Percentiles rank a stretch among this genome's conserved stretches.
Conservation (phyloP, 768 basidiomycete species). For the Inosperma sp. region DNA sequence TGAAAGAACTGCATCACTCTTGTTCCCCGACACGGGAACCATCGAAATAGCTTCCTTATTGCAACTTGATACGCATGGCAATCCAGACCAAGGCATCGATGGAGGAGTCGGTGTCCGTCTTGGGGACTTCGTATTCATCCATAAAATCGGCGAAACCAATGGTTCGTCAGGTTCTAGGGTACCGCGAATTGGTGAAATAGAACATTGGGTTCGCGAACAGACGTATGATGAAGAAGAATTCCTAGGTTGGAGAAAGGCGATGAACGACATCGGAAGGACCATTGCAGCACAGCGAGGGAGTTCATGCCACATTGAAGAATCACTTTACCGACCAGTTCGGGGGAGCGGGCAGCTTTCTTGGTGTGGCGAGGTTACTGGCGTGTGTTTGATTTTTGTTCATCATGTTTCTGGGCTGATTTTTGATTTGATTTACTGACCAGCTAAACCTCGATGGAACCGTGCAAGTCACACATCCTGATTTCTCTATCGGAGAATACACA, state of each 20-base stretch:
- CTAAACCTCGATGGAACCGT: slow-evolving; percentile 71
- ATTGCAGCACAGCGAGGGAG: slow-evolving; percentile 48
- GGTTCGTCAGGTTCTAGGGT: slow-evolving; percentile 65
- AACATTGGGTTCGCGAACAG: slow-evolving; percentile 68
- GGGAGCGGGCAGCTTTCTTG: slow-evolving; percentile 52
- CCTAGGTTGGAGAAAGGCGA: slow-evolving; percentile 66
- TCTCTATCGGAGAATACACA: slow-evolving; percentile 45
- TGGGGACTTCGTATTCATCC: slow-evolving; percentile 83
- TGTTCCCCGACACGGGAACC: slow-evolving; percentile 48
- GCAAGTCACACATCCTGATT: slow-evolving; percentile 67
- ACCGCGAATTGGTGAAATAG: slow-evolving; percentile 81
- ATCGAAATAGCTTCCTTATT: slow-evolving; percentile 73
- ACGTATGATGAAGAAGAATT: slow-evolving; percentile 48
- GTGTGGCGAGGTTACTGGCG: slow-evolving; percentile 85
- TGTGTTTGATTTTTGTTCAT: slow-evolving; percentile 27
- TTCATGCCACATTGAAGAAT: slow-evolving; percentile 35
- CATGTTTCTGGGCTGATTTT: slow-evolving; percentile 6
- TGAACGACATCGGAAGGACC: slow-evolving; percentile 58
- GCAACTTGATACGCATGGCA: slow-evolving; percentile 85
- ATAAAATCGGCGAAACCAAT: slow-evolving; percentile 65
- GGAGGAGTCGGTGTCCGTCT: slow-evolving; percentile 69
- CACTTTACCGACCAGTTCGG: slow-evolving; percentile 38
- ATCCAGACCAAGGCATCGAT: slow-evolving; percentile 34
- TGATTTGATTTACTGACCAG: slow-evolving; percentile 32
- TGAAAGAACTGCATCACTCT: slow-evolving; percentile 67